phyloP scores from a whole-genome alignment of 768 basidiomycete species.

The Rhodosporidiobolus odoratus region DNA sequence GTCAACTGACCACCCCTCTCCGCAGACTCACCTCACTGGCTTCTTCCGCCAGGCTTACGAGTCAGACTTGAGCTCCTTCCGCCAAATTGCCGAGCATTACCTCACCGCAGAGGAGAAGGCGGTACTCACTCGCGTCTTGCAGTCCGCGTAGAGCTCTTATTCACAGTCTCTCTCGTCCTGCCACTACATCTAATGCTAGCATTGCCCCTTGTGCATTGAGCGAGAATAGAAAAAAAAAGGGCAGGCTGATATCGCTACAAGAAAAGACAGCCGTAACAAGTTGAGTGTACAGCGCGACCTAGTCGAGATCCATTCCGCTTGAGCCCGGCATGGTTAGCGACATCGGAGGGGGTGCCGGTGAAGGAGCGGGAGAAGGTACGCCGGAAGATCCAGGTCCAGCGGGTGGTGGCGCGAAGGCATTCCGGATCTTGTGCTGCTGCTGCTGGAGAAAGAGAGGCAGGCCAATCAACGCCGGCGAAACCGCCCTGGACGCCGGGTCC shows the following conservation, averaged over 20 bases:
- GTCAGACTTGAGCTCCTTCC: slow-evolving; percentile 41
- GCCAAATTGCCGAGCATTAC: slow-evolving; percentile 29
- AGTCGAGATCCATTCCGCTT: background rate
- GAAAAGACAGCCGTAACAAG: background rate
- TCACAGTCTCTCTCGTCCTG: background rate
- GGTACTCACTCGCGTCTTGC: slow-evolving; percentile 20
- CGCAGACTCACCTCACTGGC: slow-evolving; percentile 44
- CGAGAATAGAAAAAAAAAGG: background rate
- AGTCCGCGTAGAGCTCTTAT: background rate
- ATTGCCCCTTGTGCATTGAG: background rate
- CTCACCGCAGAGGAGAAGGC: slow-evolving; percentile 31
- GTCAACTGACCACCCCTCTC: background rate
- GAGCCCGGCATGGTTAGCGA: background rate
- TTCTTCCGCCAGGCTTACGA: slow-evolving; percentile 46
- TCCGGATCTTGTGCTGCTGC: too few species aligned
- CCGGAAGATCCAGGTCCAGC: background rate
- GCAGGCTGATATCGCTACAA: too few species aligned
- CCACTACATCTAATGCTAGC: too few species aligned
- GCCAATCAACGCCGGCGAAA: background rate
- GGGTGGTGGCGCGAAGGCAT: background rate
- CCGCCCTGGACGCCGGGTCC: background rate
- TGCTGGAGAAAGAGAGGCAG: too few species aligned
- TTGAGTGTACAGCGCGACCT: background rate
- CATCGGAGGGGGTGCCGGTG: background rate
- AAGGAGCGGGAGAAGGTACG: background rate